Evolutionary conservation across 2,329 filamentous ascomycete genomes (phyloP).

Genomic region (Mycosphaerella sp.): DNA sequence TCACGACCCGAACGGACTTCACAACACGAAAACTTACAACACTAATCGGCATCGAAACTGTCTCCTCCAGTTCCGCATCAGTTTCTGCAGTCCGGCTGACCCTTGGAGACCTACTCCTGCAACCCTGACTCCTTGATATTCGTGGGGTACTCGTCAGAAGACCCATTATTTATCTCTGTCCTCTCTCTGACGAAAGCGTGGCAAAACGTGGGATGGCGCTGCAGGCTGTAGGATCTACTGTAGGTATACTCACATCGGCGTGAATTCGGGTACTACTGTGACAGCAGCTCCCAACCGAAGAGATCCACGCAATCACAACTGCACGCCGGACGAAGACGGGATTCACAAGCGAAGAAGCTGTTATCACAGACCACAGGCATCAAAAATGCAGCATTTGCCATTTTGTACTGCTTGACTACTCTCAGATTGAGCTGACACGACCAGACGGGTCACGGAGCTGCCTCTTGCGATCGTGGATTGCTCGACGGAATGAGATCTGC

Average conservation of each 20-base stretch:
- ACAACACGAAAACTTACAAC: not conserved
- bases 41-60: not conserved
- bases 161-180: constrained; percentile 1
- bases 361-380: not conserved
- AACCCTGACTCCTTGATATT: no score
- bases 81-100: no score
- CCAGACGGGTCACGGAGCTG: no score
- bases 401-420: no score
- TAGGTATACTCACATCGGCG: constrained; percentile 2
- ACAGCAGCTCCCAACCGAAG: not conserved
- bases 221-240: not conserved
- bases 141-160: not conserved
- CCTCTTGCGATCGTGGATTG: not conserved
- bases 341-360: not conserved
- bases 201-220: constrained; percentile 1
- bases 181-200: constrained; percentile 2
- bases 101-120: no score
- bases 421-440: no score
- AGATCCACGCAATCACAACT: not conserved
- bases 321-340: not conserved
- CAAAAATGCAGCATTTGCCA: no score
- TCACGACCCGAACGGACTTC: constrained; percentile 36
- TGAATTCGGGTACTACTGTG: not conserved
- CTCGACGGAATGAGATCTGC: not conserved
- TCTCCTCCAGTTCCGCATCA: no score